Percentiles rank a stretch among this genome's conserved stretches.
These are phyloP conservation scores for Stemphylium lycopersici DNA, from an alignment of 2,329 filamentous ascomycete species.

Conservation along the genomic window DNA sequence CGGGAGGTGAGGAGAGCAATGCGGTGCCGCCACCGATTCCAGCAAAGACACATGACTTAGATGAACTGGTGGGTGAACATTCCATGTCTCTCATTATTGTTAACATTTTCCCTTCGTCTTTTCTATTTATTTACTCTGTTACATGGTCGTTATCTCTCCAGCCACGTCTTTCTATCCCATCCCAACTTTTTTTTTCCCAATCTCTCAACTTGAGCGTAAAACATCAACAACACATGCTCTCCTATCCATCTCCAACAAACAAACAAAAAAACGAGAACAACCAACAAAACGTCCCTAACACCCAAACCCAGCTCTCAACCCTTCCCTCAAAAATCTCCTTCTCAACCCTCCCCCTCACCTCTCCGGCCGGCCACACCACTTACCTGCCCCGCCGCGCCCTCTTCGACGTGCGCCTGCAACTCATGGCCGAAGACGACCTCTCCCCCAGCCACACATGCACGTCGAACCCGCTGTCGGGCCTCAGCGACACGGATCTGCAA, in stretches of 20 bases:
- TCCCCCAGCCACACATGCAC: too few species aligned
- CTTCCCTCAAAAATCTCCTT: slow-evolving; percentile 79
- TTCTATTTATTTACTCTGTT: too few species aligned
- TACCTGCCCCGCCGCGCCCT: slow-evolving; percentile 74
- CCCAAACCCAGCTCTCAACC: slow-evolving; percentile 54
- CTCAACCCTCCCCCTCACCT: slow-evolving; percentile 63
- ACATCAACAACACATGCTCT: too few species aligned
- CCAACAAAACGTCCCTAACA: slow-evolving; percentile 11
- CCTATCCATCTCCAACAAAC: too few species aligned
- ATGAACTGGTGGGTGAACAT: slow-evolving; percentile 54
- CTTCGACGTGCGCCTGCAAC: slow-evolving; percentile 80
- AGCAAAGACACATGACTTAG: slow-evolving; percentile 52
- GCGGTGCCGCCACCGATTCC: slow-evolving; percentile 39
- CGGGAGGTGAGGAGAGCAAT: slow-evolving; percentile 7
- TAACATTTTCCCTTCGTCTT: too few species aligned
- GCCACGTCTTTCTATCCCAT: too few species aligned
- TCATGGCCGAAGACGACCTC: slow-evolving; percentile 71
- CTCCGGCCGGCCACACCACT: slow-evolving; percentile 62
- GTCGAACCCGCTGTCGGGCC: slow-evolving; percentile 42
- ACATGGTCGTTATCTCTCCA: too few species aligned
- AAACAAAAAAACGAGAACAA: too few species aligned
- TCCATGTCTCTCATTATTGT: background rate
- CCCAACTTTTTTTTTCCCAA: too few species aligned
- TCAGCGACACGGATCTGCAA: slow-evolving; percentile 67
- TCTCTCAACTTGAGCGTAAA: too few species aligned